Base-by-base conservation (phyloP, 2,329 filamentous ascomycete genomes). In the Parafenestella ontariensis region DNA sequence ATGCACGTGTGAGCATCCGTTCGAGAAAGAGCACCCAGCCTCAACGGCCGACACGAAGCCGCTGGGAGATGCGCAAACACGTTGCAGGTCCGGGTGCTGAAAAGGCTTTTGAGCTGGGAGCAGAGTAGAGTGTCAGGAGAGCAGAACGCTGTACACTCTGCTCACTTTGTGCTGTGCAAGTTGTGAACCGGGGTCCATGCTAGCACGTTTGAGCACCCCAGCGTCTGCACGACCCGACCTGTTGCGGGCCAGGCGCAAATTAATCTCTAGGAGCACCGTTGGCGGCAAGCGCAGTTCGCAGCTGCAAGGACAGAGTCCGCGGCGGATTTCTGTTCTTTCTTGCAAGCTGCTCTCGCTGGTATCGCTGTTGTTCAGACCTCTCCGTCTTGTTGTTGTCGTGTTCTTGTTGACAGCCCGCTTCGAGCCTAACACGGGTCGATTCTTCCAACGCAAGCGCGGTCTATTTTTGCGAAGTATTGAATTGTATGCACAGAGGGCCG, bases 401-500 rank as follows among this genome's bases (percentile, higher is more conserved):
- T 18, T 29, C 34, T 52, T 49, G 34, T 31, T 5, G 33, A 33
- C 3, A 13, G 31, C 39, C 46, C 42, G 47, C 26, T n/a, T 41
- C 48, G 36, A 31, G 39, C 49, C 42, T 33, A 49, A 40, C 26
- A 41, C n/a, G n/a, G n/a, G n/a, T n/a, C n/a, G n/a, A n/a, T n/a
- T n/a, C n/a, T n/a, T n/a, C n/a, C n/a, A n/a, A n/a, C n/a, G n/a
- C n/a, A n/a, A n/a, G n/a, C n/a, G n/a, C n/a, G n/a, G 37, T 60
- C 61, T 68, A 68, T 68, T 63, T 64, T 63, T 62, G 62, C 52
- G 43, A 15, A 61, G 65, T 61, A 65, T 68, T 56, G 62, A 68
- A 64, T n/a, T n/a, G n/a, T n/a, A 42, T 29, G 41, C 54, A 52
- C 54, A 56, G 26, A 43, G 37, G 20, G 37, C 47, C 49, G 56